These are phyloP conservation scores for Pyrenophora tritici-repentis DNA, from an alignment of 2,329 filamentous ascomycete species.

Conservation along the genomic window DNA sequence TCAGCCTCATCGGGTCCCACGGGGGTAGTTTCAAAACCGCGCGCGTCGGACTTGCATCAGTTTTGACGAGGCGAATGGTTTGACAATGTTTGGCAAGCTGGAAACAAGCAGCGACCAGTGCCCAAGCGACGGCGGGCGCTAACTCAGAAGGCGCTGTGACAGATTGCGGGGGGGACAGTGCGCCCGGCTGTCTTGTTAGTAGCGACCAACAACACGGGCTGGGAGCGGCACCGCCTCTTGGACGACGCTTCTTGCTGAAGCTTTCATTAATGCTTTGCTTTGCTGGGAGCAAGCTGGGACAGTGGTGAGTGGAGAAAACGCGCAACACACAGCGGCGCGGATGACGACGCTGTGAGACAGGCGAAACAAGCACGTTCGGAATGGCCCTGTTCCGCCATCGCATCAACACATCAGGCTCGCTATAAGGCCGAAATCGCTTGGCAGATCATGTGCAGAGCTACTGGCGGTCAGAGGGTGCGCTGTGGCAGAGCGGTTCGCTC, in stretches of 20 bases:
- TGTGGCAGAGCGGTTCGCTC: constrained; percentile 35
- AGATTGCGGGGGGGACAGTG: constrained; percentile 38
- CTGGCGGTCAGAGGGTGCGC: constrained; percentile 30
- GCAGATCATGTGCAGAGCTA: constrained; percentile 24
- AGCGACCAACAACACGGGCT: constrained; percentile 1
- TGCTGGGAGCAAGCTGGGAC: background rate
- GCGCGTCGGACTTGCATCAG: constrained; percentile 45
- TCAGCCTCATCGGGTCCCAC: constrained; percentile 33
- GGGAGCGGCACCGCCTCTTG: background rate
- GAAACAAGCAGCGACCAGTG: constrained; percentile 45
- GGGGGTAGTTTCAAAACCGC: constrained; percentile 49
- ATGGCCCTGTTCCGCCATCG: constrained; percentile 37
- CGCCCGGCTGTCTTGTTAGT: constrained; percentile 18
- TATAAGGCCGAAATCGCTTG: constrained; percentile 32
- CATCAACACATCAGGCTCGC: constrained; percentile 37
- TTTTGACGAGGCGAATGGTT: constrained; percentile 45
- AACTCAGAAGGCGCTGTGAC: constrained; percentile 37
- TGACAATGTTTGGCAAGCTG: constrained; percentile 44
- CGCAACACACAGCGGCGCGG: constrained; percentile 26
- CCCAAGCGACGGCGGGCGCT: constrained; percentile 44
- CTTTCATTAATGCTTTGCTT: background rate
- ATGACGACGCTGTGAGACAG: constrained; percentile 42
- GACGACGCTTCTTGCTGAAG: background rate
- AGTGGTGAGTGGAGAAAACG: constrained; percentile 9
- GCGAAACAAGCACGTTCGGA: constrained; percentile 43